A percentile compares a stretch with the other conserved stretches of the same genome.
phyloP scores from a whole-genome alignment of 495 filamentous ascomycete genomes.

The Sabuloglossum arenarium region DNA sequence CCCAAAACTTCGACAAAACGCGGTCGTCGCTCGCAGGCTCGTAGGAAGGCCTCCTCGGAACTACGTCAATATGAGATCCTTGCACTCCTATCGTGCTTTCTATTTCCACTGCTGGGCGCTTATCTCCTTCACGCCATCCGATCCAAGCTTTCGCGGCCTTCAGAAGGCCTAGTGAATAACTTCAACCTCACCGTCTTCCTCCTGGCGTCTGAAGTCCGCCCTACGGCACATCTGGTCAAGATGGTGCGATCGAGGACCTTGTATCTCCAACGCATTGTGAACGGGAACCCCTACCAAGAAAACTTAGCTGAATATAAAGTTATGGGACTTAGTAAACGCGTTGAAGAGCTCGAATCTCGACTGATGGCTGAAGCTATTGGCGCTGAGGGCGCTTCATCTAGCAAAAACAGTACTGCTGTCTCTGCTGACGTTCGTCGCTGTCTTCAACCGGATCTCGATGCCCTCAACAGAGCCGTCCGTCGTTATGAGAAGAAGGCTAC shows the following conservation, averaged over 20 bases:
- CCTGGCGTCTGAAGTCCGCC: constrained; percentile 67
- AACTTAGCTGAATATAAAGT: constrained; percentile 15
- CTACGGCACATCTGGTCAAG: constrained; percentile 58
- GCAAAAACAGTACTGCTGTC: constrained; percentile 25
- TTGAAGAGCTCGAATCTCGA: constrained; percentile 47
- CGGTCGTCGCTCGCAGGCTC: not conserved
- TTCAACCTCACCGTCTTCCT: constrained; percentile 92
- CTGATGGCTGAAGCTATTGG: constrained; percentile 9
- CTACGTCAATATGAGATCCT: constrained; percentile 52
- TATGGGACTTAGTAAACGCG: constrained; percentile 33
- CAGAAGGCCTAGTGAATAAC: constrained; percentile 71
- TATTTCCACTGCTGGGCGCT: constrained; percentile 55
- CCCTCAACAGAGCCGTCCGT: constrained; percentile 70
- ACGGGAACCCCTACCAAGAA: constrained; percentile 25
- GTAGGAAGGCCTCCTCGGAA: constrained; percentile 18
- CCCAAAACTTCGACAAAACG: not conserved
- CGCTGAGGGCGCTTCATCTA: constrained; percentile 15
- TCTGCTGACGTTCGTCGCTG: constrained; percentile 37
- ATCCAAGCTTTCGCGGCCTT: constrained; percentile 53
- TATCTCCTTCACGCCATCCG: constrained; percentile 62
- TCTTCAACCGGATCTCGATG: constrained; percentile 68
- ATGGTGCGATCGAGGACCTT: constrained; percentile 59
- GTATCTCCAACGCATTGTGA: constrained; percentile 59
- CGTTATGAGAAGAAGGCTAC: constrained; percentile 85
- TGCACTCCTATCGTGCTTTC: constrained; percentile 59